These are phyloP conservation scores for Talaromyces piceae DNA, from an alignment of 2,329 filamentous ascomycete genomes.

Conservation along the genomic window DNA sequence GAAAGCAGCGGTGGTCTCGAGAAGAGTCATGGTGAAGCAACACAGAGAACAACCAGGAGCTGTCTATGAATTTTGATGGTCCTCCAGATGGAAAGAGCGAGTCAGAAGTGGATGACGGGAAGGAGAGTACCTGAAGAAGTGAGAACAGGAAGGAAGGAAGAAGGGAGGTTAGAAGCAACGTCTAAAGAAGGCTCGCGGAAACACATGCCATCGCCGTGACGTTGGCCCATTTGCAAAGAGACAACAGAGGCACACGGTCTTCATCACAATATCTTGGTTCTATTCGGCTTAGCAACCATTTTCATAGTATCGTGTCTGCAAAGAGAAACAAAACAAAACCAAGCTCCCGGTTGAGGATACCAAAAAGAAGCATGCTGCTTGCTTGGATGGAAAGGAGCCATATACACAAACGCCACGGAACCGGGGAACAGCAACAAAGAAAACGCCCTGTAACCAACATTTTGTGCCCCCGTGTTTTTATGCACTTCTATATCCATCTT, in stretches of 20 bases:
- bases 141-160: not conserved
- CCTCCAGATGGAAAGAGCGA: constrained; percentile 1
- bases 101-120: not conserved
- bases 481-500: constrained; percentile 5
- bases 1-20: not conserved
- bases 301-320: not conserved
- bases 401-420: not conserved
- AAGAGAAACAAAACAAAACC: not conserved
- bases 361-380: not conserved
- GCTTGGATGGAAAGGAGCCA: not conserved
- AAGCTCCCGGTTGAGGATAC: not conserved
- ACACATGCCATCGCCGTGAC: not conserved
- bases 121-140: constrained; percentile 3
- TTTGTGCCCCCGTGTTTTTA: constrained; percentile 1
- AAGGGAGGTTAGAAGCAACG: not conserved
- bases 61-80: not conserved
- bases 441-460: constrained; percentile 4
- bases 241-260: not conserved
- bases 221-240: not conserved
- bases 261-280: not conserved
- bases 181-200: not conserved
- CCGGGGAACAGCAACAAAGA: not conserved
- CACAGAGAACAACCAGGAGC: not conserved
- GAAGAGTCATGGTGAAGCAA: not conserved
- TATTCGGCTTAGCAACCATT: not conserved